A percentile compares a stretch with the other conserved stretches of the same genome.
Conservation (phyloP, 2,329 filamentous ascomycete genomes). For the Dothideomycetidae sp. region DNA sequence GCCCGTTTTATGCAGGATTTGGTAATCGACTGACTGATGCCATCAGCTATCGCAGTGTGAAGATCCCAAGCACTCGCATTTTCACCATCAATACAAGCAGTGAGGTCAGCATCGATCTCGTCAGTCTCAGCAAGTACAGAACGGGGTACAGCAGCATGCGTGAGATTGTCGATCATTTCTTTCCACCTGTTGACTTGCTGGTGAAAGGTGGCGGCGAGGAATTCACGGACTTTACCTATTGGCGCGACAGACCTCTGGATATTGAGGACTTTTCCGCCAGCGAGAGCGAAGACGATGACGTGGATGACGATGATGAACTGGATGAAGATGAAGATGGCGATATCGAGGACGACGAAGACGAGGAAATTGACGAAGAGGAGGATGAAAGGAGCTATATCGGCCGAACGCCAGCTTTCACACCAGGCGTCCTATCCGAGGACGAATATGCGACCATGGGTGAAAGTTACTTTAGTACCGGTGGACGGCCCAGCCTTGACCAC, state of each 20-base stretch:
- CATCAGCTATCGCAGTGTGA: constrained; percentile 86
- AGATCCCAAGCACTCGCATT: constrained; percentile 84
- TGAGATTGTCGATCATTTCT: constrained; percentile 96
- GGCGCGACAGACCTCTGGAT: constrained; percentile 73
- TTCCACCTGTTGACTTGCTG: constrained; percentile 76
- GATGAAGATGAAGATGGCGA: constrained; percentile 9
- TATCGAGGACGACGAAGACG: constrained; percentile 4
- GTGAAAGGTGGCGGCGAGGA: constrained; percentile 84
- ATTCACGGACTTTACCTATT: constrained; percentile 95
- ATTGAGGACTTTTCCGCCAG: constrained; percentile 80
- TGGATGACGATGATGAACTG: constrained; percentile 11
- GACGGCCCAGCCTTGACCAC: constrained; percentile 29
- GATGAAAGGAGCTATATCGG: constrained; percentile 10
- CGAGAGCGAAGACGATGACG: constrained; percentile 44
- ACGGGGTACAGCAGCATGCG: constrained; percentile 95
- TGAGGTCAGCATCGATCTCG: constrained; percentile 79
- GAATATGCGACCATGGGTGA: constrained; percentile 28
- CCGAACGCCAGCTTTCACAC: constrained; percentile 7
- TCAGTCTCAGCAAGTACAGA: constrained; percentile 87
- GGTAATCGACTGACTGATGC: constrained; percentile 94
- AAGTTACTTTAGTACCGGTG: constrained; percentile 35
- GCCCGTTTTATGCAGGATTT: constrained; percentile 89
- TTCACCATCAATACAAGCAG: constrained; percentile 98
- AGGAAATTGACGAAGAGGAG: constrained; percentile 11
- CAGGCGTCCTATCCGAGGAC: constrained; percentile 24